Base-by-base conservation (phyloP, 768 basidiomycete species). In the Exsudoporus frostii region DNA sequence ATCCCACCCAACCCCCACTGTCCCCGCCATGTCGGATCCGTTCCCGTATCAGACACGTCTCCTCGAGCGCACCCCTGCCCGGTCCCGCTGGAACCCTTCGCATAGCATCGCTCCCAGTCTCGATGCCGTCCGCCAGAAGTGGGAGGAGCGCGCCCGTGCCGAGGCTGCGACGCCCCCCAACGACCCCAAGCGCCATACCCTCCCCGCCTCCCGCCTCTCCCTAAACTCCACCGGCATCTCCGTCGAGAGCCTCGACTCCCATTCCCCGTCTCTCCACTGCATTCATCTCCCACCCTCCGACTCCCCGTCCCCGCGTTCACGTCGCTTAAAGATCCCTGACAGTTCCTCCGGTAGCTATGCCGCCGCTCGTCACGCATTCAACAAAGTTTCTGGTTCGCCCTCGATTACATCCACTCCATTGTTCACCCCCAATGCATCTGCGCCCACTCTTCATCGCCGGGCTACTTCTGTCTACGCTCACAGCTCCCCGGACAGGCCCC, bases 31-130 rank as follows among this genome's bases (percentile, higher is more conserved):
- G 44, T 45, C 44, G 65, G 69, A 71, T 40, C 79, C 86, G 20
- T 92, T 92, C 70, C 84, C 86, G 20, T 92, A 92, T 71, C 90
- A 92, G 73, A 84, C 84, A 56, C 84, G 89, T 38, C 78, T 92
- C 34, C 76, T 92, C 38, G 89, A 92, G 68, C 82, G 88, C 40
- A 85, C 88, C 11, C 75, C 85, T 1, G 4, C 7, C 27, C 56
- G 45, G 10, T 72, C 85, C 50, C 75, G 80, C 69, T 88, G 87
- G 88, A 76, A 79, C 0, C 82, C 85, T 14, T 76, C 83, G 0
- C 90, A 92, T 72, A 81, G 88, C 55, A 73, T 82, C 32, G 76
- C 76, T 0, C 76, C 76, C 50, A 91, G 90, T 65, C 68, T 91
- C 63, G 90, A 90, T 64, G 65, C 74, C 29, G 78, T 86, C 30